phyloP scores from a whole-genome alignment of 2,329 filamentous ascomycete genomes.

The Ophiostoma himal-ulmi region DNA sequence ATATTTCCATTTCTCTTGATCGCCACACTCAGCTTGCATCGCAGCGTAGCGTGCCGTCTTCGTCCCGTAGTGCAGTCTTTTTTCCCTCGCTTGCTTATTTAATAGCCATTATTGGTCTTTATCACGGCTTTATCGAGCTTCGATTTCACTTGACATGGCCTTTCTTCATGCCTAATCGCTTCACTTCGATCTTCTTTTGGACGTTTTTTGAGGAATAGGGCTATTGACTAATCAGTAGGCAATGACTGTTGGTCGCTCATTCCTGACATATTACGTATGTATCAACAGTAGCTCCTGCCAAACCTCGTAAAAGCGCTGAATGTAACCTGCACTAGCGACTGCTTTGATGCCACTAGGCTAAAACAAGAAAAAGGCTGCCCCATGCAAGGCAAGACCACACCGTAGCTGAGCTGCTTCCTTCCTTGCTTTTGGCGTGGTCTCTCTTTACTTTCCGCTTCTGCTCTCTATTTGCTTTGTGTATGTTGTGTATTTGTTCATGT shows the following conservation, averaged over 20 bases:
- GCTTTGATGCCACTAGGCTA: slow-evolving; percentile 19
- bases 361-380: slow-evolving; percentile 22
- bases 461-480: not conserved
- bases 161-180: not conserved
- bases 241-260: not conserved
- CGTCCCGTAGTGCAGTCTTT: not conserved
- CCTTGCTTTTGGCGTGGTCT: slow-evolving; percentile 20
- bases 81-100: not conserved
- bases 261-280: not conserved
- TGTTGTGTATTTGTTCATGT: not conserved
- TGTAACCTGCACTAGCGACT: slow-evolving; percentile 21
- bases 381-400: slow-evolving; percentile 23
- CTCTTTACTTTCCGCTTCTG: not conserved
- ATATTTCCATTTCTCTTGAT: not conserved
- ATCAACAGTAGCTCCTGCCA: slow-evolving; percentile 6
- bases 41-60: not conserved
- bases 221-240: too few relatives aligned
- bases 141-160: too few relatives aligned
- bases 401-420: slow-evolving; percentile 23
- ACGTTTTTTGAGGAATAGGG: too few relatives aligned
- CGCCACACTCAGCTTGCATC: slow-evolving; percentile 12
- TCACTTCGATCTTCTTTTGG: not conserved
- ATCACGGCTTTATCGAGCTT: not conserved
- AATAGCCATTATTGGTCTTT: not conserved
- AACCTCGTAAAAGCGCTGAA: slow-evolving; percentile 19